Evolutionary conservation across 495 filamentous ascomycete genomes (phyloP).

Genomic region (Pseudotulostoma volvatum): DNA sequence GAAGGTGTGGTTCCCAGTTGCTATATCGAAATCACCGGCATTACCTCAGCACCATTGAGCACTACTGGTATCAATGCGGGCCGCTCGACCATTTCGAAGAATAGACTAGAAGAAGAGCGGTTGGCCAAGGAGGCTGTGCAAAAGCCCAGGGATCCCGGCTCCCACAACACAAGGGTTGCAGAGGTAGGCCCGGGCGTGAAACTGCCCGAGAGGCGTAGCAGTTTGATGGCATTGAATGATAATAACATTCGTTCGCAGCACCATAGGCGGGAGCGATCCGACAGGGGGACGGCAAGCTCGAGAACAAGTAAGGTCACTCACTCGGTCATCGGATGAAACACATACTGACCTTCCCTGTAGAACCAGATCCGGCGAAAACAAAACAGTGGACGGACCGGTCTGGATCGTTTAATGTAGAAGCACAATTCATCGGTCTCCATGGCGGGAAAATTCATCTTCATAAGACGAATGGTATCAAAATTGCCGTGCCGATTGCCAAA

Average conservation of each 20-base stretch:
- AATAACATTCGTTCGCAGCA: conserved; percentile 49
- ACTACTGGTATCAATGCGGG: conserved; percentile 45
- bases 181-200: conserved; percentile 64
- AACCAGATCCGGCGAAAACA: conserved; percentile 70
- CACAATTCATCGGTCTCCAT: conserved; percentile 77
- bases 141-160: conserved; percentile 38
- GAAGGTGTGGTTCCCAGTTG: conserved; percentile 97
- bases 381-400: conserved; percentile 89
- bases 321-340: background rate
- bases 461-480: conserved; percentile 95
- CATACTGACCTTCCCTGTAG: conserved; percentile 26
- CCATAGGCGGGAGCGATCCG: conserved; percentile 46
- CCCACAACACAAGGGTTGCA: conserved; percentile 37
- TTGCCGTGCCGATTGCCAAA: conserved; percentile 84
- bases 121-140: conserved; percentile 59
- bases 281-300: conserved; percentile 18
- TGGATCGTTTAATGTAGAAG: conserved; percentile 92
- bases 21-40: conserved; percentile 76
- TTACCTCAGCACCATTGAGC: conserved; percentile 28
- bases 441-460: conserved; percentile 97
- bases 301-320: conserved; percentile 53
- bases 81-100: conserved; percentile 61
- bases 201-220: conserved; percentile 53
- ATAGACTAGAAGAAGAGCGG: conserved; percentile 66
- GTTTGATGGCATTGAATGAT: conserved; percentile 39